Percentiles rank a stretch among this genome's conserved stretches.
Conservation (phyloP, 2,329 filamentous ascomycete species). For the Colletotrichum sp. region DNA sequence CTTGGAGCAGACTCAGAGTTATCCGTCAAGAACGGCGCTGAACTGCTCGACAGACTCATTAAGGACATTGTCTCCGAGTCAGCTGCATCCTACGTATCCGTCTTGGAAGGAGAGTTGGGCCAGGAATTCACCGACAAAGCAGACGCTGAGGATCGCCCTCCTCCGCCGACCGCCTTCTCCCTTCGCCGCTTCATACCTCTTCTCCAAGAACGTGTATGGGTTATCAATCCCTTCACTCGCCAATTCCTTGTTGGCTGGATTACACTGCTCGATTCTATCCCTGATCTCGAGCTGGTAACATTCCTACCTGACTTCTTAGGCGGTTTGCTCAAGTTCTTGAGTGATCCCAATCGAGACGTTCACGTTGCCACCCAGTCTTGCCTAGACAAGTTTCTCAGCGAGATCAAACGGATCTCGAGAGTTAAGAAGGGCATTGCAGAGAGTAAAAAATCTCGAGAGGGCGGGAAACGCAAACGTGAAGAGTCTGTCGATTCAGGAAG, state of each 20-base stretch:
- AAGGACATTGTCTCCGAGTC: conserved; percentile 98
- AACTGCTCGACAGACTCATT: conserved; percentile 90
- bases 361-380: conserved; percentile 89
- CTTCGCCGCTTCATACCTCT: conserved; percentile 90
- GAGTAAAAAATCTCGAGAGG: conserved; percentile 74
- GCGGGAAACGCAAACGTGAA: conserved; percentile 72
- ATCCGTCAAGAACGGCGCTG: conserved; percentile 97
- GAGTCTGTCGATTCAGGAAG: conserved; percentile 73
- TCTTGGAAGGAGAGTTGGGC: conserved; percentile 68
- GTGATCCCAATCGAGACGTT: conserved; percentile 92
- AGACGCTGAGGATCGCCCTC: conserved; percentile 32
- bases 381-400: conserved; percentile 86
- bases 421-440: conserved; percentile 93
- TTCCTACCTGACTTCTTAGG: conserved; percentile 91
- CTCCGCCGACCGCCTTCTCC: conserved; percentile 86
- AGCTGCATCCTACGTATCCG: conserved; percentile 90
- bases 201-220: conserved; percentile 91
- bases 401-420: conserved; percentile 93
- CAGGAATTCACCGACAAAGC: conserved; percentile 50
- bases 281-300: conserved; percentile 91
- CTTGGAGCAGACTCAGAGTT: conserved; percentile 94
- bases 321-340: conserved; percentile 89
- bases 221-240: conserved; percentile 91
- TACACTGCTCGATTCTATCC: conserved; percentile 91
- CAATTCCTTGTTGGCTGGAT: conserved; percentile 98